A percentile compares a stretch with the other conserved stretches of the same genome.
These are phyloP conservation scores for Podospora sp. DNA, from an alignment of 495 filamentous ascomycete genomes.

Conservation along the genomic window DNA sequence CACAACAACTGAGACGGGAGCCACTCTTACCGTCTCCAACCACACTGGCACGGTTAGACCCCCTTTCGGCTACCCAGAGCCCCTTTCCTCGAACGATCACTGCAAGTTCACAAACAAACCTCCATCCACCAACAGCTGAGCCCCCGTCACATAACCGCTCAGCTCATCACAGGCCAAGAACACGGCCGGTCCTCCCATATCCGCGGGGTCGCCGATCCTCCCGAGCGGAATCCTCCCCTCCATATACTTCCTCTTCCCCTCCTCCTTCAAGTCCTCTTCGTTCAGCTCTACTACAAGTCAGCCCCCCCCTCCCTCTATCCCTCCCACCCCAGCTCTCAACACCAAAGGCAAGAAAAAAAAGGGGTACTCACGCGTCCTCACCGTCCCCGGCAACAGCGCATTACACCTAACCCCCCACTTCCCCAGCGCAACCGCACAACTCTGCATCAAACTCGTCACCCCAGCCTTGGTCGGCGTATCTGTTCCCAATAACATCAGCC, in stretches of 20 bases:
- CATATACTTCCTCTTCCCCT: constrained; percentile 78
- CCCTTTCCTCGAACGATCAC: constrained; percentile 30
- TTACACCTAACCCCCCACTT: constrained; percentile 80
- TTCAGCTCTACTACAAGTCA: constrained; percentile 58
- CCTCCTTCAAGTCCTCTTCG: constrained; percentile 72
- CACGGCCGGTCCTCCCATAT: constrained; percentile 82
- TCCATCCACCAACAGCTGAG: constrained; percentile 85
- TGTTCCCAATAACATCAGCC: too few species aligned
- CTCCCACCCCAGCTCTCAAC: too few species aligned
- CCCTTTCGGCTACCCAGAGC: too few species aligned
- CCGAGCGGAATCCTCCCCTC: constrained; percentile 82
- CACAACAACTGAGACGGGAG: too few species aligned
- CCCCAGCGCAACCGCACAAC: constrained; percentile 75
- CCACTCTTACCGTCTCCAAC: too few species aligned
- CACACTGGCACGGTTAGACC: too few species aligned
- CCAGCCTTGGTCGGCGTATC: constrained; percentile 93
- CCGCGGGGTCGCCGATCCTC: constrained; percentile 64
- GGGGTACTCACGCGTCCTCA: constrained; percentile 59
- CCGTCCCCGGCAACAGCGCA: constrained; percentile 82
- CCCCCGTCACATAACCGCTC: constrained; percentile 79
- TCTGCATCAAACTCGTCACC: constrained; percentile 82
- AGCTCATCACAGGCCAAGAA: constrained; percentile 80
- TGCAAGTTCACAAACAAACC: constrained; percentile 66
- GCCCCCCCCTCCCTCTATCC: too few species aligned
- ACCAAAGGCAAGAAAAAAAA: too few species aligned